Conservation (phyloP, 306 rosid genomes). For the Citrullus amarus region DNA sequence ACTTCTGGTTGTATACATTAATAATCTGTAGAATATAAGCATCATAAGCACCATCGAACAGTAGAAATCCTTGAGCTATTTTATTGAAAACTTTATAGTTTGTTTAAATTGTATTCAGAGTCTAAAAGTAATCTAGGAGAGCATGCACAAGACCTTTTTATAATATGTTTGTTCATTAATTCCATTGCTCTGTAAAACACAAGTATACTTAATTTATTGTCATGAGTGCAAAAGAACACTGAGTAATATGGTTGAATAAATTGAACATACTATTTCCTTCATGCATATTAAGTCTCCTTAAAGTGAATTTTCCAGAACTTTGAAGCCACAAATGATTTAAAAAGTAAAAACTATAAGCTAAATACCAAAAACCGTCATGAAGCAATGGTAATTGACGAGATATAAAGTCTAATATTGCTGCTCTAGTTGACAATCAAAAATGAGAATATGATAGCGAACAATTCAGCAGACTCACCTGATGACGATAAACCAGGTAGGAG, state of each 20-base stretch:
- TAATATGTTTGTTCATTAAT: neutral
- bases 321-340: neutral
- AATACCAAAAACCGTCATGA: neutral
- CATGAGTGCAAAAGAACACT: neutral
- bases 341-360: neutral
- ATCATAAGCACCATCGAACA: slow-evolving; percentile 5
- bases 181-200: neutral
- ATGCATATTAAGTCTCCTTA: neutral
- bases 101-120: neutral
- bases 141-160: neutral
- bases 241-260: neutral
- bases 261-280: neutral
- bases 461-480: slow-evolving; percentile 44
- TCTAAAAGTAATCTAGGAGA: neutral
- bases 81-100: neutral
- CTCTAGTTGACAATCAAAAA: neutral
- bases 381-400: neutral
- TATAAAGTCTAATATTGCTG: neutral
- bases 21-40: slow-evolving; percentile 41
- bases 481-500: slow-evolving; percentile 69
- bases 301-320: neutral
- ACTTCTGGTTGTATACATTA: slow-evolving; percentile 72
- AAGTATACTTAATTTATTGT: neutral
- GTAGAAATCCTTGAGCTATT: neutral
- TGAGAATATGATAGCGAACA: neutral